phyloP scores from a whole-genome alignment of 805 yeast species.

The Blastobotrys attinorum region DNA sequence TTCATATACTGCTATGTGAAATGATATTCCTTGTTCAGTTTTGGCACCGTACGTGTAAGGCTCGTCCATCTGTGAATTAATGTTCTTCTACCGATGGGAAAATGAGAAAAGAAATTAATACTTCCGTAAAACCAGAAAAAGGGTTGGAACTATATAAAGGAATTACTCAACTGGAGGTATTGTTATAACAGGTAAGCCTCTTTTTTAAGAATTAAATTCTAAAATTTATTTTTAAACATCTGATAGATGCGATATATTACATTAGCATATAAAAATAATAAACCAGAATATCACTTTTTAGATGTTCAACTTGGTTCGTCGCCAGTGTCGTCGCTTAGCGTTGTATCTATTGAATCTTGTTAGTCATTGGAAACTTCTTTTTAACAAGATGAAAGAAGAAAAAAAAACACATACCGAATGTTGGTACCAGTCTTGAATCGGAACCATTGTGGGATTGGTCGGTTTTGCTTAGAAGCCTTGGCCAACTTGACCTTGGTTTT shows the following conservation, averaged over 20 bases:
- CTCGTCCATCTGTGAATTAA: not conserved
- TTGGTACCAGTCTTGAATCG: conserved; percentile 97
- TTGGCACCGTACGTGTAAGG: conserved; percentile 18
- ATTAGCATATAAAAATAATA: not conserved
- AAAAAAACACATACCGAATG: conserved; percentile 41
- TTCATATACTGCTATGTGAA: conserved; percentile 54
- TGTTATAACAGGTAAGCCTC: no score
- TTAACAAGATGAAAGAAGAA: not conserved
- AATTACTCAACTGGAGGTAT: no score
- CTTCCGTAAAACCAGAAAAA: no score
- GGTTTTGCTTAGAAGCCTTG: conserved; percentile 97
- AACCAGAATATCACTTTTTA: conserved; percentile 36
- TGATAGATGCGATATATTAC: not conserved
- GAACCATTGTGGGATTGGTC: conserved; percentile 99
- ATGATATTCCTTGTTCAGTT: conserved; percentile 43
- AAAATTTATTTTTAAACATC: conserved; percentile 1
- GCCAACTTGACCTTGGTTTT: conserved; percentile 97
- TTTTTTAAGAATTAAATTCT: no score
- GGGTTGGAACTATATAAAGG: no score
- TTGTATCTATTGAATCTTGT: conserved; percentile 56
- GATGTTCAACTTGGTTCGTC: conserved; percentile 98
- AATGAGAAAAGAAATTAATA: no score
- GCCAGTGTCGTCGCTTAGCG: conserved; percentile 99
- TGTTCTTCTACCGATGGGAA: no score
- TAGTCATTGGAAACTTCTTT: conserved; percentile 1